Base-by-base conservation (phyloP, 129 eudicot genomes). In the Artemisia annua region DNA sequence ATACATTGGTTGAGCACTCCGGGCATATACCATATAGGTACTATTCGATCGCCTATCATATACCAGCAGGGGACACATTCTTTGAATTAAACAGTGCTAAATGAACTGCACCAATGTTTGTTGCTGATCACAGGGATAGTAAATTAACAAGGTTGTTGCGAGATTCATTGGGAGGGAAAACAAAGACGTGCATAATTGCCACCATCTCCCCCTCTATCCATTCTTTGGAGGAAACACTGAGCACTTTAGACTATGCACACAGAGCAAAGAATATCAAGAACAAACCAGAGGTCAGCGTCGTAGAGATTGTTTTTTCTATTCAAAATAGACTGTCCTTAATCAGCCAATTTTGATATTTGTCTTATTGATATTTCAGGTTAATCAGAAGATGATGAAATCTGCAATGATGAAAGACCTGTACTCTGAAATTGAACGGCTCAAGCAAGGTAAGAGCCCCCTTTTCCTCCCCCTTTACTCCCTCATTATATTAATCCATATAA, bases 241-340 rank as follows among this genome's bases (percentile, higher is more conserved):
- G 85, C 81, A 91, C 97, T 19, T 72, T 91, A 67, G 97, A 91
- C 44, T 91, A 91, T 75, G 97, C 97, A 30, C 87, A 88, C 48
- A 92, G 97, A 68, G 97, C 97, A 78, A 91, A 91, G 69, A 91
- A 91, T 71, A 91, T 91, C 80, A 88, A 86, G 89, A 91, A 91
- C 83, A 91, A 88, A 68, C 96, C 97, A 55, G 97, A 88, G 96
- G 96, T 86, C 49, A 67, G 95, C 81, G 19, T 13, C 15, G 57
- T 52, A 13, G 54, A 18, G 9, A 10, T 19, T 20, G 26, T 10
- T 44, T 44, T 9, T 14, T 28, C 44, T 11, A 16, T 0, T 11
- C 14, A 7, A 28, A 11, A 39, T 39, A 7, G 9, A 39, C 46
- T 39, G 44, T 35, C 8, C 8, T 39, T 39, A 39, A 7, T 48